A percentile compares a stretch with the other conserved stretches of the same genome.
Conservation (phyloP, 805 yeast species). For the Wickerhamiella sorbophila region DNA sequence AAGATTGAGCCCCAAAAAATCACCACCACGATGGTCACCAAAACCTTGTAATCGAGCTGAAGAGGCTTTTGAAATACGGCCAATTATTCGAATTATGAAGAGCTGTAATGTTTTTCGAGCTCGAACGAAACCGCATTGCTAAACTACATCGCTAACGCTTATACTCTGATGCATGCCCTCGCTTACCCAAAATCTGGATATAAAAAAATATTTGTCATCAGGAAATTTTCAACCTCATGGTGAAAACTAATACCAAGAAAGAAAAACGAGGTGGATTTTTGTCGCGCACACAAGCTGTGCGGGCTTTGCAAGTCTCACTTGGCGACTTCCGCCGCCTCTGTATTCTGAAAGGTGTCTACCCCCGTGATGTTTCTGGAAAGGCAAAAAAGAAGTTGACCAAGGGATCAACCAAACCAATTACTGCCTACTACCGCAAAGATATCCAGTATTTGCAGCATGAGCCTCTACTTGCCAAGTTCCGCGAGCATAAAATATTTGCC, state of each 20-base stretch:
- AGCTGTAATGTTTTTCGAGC: too few relatives aligned
- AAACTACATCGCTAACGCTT: too few relatives aligned
- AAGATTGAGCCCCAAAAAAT: background rate
- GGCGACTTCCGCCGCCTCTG: constrained; percentile 92
- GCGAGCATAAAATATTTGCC: constrained; percentile 92
- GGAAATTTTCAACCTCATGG: background rate
- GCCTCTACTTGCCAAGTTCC: constrained; percentile 76
- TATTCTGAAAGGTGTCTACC: constrained; percentile 95
- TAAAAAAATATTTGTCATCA: background rate
- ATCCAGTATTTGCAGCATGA: constrained; percentile 91
- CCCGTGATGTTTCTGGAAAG: constrained; percentile 69
- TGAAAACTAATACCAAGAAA: constrained; percentile 13
- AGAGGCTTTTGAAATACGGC: too few relatives aligned
- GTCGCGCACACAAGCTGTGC: constrained; percentile 89
- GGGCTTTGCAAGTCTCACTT: constrained; percentile 77
- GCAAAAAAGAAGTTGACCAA: constrained; percentile 94
- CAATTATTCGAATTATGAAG: too few relatives aligned
- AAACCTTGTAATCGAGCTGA: background rate
- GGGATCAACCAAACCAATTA: constrained; percentile 93
- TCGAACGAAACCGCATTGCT: too few relatives aligned
- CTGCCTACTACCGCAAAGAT: constrained; percentile 88
- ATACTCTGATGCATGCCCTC: background rate
- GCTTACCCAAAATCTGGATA: background rate
- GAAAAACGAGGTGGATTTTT: constrained; percentile 35
- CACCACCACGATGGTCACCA: background rate